Conservation (phyloP, 441 rosid species). For the Adansonia madagascariensis region DNA sequence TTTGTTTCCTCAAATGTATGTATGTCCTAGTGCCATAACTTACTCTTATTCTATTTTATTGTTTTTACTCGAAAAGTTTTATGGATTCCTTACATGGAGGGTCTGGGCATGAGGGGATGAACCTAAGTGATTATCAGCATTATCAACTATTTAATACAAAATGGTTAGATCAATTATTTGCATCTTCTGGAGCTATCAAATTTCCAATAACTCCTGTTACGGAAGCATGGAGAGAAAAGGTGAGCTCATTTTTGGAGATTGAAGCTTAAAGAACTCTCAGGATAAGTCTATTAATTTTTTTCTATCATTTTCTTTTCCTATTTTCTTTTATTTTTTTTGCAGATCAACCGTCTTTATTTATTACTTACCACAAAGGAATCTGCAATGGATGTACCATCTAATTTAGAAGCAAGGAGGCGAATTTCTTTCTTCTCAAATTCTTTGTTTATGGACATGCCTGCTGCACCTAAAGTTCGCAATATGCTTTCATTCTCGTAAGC, state of each 20-base stretch:
- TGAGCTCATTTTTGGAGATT: slow-evolving; percentile 30
- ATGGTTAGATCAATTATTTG: slow-evolving; percentile 52
- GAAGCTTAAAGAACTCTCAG: slow-evolving; percentile 5
- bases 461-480: slow-evolving; percentile 98
- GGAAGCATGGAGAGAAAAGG: slow-evolving; percentile 99
- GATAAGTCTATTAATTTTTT: not conserved
- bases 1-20: slow-evolving; percentile 20
- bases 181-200: slow-evolving; percentile 86
- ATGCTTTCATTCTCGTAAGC: slow-evolving; percentile 99
- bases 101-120: slow-evolving; percentile 67
- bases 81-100: slow-evolving; percentile 77
- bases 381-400: slow-evolving; percentile 99
- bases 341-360: slow-evolving; percentile 87
- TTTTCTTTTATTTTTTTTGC: slow-evolving; percentile 26
- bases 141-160: slow-evolving; percentile 64
- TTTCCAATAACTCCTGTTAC: slow-evolving; percentile 75
- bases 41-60: slow-evolving; percentile 24
- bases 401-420: slow-evolving; percentile 97
- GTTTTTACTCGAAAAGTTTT: slow-evolving; percentile 50
- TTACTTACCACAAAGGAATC: slow-evolving; percentile 98
- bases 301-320: slow-evolving; percentile 16
- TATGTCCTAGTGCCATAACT: slow-evolving; percentile 21
- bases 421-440: slow-evolving; percentile 99
- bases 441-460: slow-evolving; percentile 97
- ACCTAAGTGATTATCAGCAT: slow-evolving; percentile 57